Evolutionary conservation across 805 yeast species (phyloP), one percentile per base, ranked within the genome.

Genomic region (Jamesozyma spencerorum): DNA sequence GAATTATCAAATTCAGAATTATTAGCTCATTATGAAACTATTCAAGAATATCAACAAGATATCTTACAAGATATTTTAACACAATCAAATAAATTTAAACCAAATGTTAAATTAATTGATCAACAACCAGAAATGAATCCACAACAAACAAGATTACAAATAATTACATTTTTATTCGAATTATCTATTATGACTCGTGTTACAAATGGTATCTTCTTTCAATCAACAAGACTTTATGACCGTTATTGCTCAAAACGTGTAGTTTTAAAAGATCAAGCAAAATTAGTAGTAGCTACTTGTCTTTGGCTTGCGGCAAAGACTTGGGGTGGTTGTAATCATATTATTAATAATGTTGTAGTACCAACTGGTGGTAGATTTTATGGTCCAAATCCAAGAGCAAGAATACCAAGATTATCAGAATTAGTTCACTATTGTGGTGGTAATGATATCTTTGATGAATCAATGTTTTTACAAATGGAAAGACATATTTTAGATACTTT

Each of bases 221-320:
- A 77, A 57, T 78, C 82, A 0, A 77, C 81, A 31, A 79, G 81
- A 51, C 70, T 88, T 39, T 83, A 90, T 46, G 98, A 90, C 60
- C 75, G 97, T 46, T 90, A 90, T 65, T 84, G 95, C 58, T 82
- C 95, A 39, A 82, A 80, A 52, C 71, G 97, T 51, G 77, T 87
- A 6, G 92, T 88, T 1, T 72, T 83, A 47, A 75, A 80, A 49
- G 88, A 84, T 43, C 97, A 88, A 63, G 79, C 85, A 46, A 96
- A 88, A 62, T 70, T 90, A 40, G 90, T 90, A 10, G 86, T 94
- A 26, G 83, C 94, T 45, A 85, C 95, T 4, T 85, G 95, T 45
- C 66, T 90, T 28, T 90, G 97, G 97, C 73, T 90, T 26, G 85
- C 95, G 2, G 80, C 95, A 19, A 90, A 90, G 60, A 71, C 79